Evolutionary conservation across 1,139 yeast genomes (phyloP).

Genomic region (Yamadazyma atmosphaerica): DNA sequence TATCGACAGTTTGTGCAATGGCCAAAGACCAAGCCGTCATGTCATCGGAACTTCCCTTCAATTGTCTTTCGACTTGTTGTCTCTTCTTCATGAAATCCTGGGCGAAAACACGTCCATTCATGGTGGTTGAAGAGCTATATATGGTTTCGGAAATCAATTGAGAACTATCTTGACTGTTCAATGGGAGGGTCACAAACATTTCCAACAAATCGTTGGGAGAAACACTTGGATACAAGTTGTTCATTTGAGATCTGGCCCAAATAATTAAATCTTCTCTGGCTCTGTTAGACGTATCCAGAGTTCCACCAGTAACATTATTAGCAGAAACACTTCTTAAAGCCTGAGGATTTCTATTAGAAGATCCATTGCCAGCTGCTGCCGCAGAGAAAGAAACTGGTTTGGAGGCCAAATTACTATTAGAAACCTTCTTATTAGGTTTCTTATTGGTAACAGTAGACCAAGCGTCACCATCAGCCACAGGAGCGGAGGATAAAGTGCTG

Average conservation of each 20-base stretch:
- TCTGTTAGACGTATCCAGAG: conserved; percentile 26
- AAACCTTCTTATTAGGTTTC: conserved; percentile 11
- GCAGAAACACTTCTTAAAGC: conserved; percentile 45
- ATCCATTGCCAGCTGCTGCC: conserved; percentile 4
- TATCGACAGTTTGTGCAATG: conserved; percentile 48
- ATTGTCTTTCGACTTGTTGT: conserved; percentile 62
- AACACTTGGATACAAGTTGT: conserved; percentile 72
- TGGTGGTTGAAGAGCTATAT: conserved; percentile 83
- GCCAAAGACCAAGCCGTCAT: conserved; percentile 72
- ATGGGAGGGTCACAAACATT: conserved; percentile 78
- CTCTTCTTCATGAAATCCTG: conserved; percentile 83
- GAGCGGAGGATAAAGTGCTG: conserved; percentile 21
- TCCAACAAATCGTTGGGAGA: conserved; percentile 74
- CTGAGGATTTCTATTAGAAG: conserved; percentile 35
- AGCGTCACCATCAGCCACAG: conserved; percentile 31
- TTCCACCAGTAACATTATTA: conserved; percentile 17
- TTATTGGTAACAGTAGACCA: conserved; percentile 47
- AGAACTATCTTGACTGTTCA: conserved; percentile 61
- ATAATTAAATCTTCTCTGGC: conserved; percentile 66
- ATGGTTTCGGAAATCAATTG: conserved; percentile 92
- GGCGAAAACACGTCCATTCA: conserved; percentile 96
- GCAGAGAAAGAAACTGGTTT: conserved; percentile 1
- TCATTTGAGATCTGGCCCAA: conserved; percentile 83
- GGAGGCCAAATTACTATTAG: not conserved
- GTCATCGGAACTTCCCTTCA: conserved; percentile 46